Percentiles rank a stretch among this genome's conserved stretches.
Evolutionary conservation across 768 basidiomycete genomes (phyloP).

Genomic region (Auriscalpium vulgare): DNA sequence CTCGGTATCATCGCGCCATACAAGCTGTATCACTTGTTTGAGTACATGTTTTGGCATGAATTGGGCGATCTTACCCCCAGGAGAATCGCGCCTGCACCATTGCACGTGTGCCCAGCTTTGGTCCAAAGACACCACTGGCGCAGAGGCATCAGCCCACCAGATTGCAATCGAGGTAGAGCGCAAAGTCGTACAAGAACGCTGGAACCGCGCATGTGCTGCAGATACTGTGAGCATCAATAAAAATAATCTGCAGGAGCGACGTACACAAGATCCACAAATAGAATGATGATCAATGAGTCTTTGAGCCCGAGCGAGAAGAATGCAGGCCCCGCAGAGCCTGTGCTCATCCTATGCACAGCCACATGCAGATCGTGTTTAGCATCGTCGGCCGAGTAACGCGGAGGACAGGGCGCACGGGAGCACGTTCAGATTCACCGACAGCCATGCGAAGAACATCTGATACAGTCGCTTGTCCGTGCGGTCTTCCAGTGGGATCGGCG

Average conservation of each 20-base stretch:
- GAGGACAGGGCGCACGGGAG: conserved; percentile 31
- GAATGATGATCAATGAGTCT: conserved; percentile 32
- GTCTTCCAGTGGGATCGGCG: conserved; percentile 41
- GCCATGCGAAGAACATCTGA: conserved; percentile 68
- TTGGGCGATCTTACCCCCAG: conserved; percentile 31
- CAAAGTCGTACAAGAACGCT: conserved; percentile 28
- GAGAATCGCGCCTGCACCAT: conserved; percentile 51
- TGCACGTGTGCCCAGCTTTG: conserved; percentile 46
- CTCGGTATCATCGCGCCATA: conserved; percentile 29
- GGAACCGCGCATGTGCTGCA: conserved; percentile 28
- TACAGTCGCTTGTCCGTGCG: conserved; percentile 51
- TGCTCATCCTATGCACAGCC: conserved; percentile 31
- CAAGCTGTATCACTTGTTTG: conserved; percentile 22
- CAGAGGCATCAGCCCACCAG: neutral
- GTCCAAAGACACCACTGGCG: conserved; percentile 41
- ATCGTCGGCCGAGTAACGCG: neutral
- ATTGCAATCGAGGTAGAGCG: neutral
- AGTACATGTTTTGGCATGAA: neutral
- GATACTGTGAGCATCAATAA: conserved; percentile 1
- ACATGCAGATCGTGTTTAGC: neutral
- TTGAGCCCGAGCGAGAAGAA: conserved; percentile 39
- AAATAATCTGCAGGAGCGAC: neutral
- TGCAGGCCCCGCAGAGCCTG: conserved; percentile 43
- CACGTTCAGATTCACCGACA: conserved; percentile 62
- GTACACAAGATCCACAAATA: conserved; percentile 39